Evolutionary conservation across 768 basidiomycete species (phyloP), one percentile per base, ranked within the genome.

Genomic region (Chalciporus pseudorubinellus): DNA sequence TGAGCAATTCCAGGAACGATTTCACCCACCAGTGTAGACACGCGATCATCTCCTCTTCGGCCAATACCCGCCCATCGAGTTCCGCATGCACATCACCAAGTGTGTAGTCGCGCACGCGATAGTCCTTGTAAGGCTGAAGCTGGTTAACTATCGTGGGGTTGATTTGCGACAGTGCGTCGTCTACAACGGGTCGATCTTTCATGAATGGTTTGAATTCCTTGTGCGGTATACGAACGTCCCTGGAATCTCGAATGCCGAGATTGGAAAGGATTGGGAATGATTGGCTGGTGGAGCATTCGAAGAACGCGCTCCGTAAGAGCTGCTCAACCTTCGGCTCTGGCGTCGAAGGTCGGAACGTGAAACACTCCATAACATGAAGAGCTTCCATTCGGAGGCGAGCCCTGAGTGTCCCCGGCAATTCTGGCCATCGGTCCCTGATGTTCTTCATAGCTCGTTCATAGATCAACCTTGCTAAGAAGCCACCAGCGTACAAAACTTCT

Each of bases 281-380:
- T 3, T 70, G 65, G 18, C 70, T 72, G 0, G 63, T 51, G 11
- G 76, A 73, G 55, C 85, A 89, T 0, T 74, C 64, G 65, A 93
- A 95, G 71, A 95, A 95, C 2, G 85, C 82, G 1, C 76, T 70
- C 63, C 90, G 84, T 52, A 93, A 77, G 18, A 80, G 67, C 11
- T 69, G 70, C 0, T 89, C 84, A 19, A 95, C 87, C 39, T 87
- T 80, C 6, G 80, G 62, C 0, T 87, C 89, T 1, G 95, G 93
- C 0, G 93, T 94, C 0, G 94, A 94, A 2, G 79, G 72, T 53
- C 83, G 80, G 70, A 90, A 97, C 0, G 89, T 86, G 74, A 97
- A 98, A 72, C 94, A 95, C 48, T 80, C 80, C 51, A 97, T 75
- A 6, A 86, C 80, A 59, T 92, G 91, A 16, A 91, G 68, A 10